A percentile compares a stretch with the other conserved stretches of the same genome.
Conservation (phyloP, 768 basidiomycete genomes). For the Mycena capillaripes region DNA sequence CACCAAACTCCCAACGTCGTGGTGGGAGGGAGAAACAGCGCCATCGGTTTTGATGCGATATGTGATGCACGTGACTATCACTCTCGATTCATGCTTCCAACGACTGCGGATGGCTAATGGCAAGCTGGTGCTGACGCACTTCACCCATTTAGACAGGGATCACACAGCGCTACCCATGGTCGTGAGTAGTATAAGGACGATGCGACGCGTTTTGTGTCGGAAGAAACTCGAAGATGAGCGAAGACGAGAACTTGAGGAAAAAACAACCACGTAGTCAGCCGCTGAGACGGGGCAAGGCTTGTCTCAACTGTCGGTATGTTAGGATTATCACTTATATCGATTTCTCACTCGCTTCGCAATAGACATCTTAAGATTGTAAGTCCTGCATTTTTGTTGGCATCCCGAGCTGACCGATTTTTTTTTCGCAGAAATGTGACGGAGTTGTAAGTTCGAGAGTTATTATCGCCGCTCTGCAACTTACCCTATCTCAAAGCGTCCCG, state of each 20-base stretch:
- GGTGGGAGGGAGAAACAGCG: not conserved
- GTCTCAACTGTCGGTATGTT: conserved; percentile 38
- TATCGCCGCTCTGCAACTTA: not conserved
- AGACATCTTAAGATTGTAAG: conserved; percentile 23
- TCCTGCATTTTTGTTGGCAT: not conserved
- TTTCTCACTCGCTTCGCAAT: not conserved
- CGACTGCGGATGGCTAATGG: not conserved
- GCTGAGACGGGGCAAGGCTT: conserved; percentile 49
- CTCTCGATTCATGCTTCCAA: not conserved
- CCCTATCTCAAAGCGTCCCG: conserved; percentile 13
- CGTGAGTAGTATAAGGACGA: not conserved
- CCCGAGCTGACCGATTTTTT: not conserved
- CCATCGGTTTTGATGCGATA: not conserved
- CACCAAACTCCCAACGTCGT: not conserved
- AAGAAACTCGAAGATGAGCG: too few species aligned
- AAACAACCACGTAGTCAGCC: conserved; percentile 45
- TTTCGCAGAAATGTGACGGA: conserved; percentile 36
- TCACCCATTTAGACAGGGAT: not conserved
- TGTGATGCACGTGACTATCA: not conserved
- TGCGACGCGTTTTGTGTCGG: too few species aligned
- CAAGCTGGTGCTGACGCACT: not conserved
- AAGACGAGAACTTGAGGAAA: too few species aligned
- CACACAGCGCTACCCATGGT: not conserved
- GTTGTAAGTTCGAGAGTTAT: not conserved
- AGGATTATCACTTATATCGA: too few species aligned